phyloP scores from a whole-genome alignment of 805 yeast species.

The Lipomyces lipofer region DNA sequence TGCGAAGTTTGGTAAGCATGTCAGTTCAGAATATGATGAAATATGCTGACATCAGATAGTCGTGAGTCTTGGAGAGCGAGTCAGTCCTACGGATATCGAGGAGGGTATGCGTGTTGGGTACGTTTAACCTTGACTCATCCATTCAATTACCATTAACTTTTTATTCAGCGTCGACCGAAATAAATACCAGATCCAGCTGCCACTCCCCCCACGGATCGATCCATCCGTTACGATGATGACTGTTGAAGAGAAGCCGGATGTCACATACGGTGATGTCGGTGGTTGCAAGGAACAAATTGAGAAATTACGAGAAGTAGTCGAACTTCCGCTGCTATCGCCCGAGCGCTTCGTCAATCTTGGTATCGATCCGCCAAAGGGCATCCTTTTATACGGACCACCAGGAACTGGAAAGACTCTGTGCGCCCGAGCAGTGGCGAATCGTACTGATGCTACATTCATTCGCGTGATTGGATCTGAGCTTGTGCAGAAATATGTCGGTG shows the following conservation, averaged over 20 bases:
- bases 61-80: slow-evolving; percentile 93
- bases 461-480: slow-evolving; percentile 98
- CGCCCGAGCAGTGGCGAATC: slow-evolving; percentile 98
- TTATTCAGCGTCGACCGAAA: slow-evolving; percentile 79
- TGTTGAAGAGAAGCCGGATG: slow-evolving; percentile 99
- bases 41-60: slow-evolving; percentile 43
- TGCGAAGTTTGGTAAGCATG: slow-evolving; percentile 70
- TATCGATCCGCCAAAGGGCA: slow-evolving; percentile 99
- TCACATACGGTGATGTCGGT: slow-evolving; percentile 96
- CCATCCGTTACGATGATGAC: slow-evolving; percentile 99
- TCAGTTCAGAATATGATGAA: not conserved
- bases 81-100: slow-evolving; percentile 97
- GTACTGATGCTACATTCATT: slow-evolving; percentile 98
- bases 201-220: slow-evolving; percentile 96
- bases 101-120: slow-evolving; percentile 95
- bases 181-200: slow-evolving; percentile 94
- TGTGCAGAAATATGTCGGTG: slow-evolving; percentile 98
- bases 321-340: slow-evolving; percentile 88
- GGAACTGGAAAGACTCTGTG: slow-evolving; percentile 98
- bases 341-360: slow-evolving; percentile 96
- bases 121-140: not conserved
- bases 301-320: slow-evolving; percentile 93
- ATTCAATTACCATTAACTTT: not conserved
- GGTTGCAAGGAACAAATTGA: slow-evolving; percentile 99
- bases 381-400: slow-evolving; percentile 94